These are phyloP conservation scores for Starmera dryadoides DNA, from an alignment of 805 yeast species.

Conservation along the genomic window DNA sequence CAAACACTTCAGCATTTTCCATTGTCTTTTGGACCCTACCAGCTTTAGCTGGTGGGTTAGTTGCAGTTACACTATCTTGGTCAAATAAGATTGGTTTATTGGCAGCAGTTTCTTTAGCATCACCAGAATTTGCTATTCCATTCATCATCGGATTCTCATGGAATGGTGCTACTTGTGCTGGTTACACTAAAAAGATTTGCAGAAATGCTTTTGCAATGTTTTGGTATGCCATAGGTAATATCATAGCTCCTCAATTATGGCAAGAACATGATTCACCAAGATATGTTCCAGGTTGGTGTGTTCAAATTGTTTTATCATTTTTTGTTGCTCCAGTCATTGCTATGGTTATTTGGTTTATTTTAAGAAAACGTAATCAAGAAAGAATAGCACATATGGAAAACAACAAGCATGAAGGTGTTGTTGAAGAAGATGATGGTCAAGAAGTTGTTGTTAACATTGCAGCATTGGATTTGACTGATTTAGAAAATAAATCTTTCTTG, in stretches of 20 bases:
- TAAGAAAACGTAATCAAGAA: constrained; percentile 35
- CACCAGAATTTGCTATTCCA: constrained; percentile 19
- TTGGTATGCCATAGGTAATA: constrained; percentile 33
- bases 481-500: constrained; percentile 36
- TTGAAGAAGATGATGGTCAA: constrained; percentile 21
- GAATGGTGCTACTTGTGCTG: constrained; percentile 19
- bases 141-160: constrained; percentile 12
- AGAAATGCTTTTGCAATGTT: constrained; percentile 30
- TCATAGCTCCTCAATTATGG: constrained; percentile 43
- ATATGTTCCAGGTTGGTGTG: constrained; percentile 36
- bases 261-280: constrained; percentile 30
- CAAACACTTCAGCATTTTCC: constrained; percentile 26
- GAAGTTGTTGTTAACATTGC: constrained; percentile 26
- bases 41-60: constrained; percentile 33
- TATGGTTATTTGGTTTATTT: constrained; percentile 35
- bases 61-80: constrained; percentile 34
- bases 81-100: constrained; percentile 27
- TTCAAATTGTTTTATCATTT: constrained; percentile 32
- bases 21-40: constrained; percentile 24
- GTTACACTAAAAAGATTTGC: constrained; percentile 34
- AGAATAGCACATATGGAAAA: constrained; percentile 20
- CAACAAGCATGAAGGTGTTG: constrained; percentile 14
- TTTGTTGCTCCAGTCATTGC: constrained; percentile 36
- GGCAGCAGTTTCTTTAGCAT: constrained; percentile 18
- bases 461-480: constrained; percentile 36